phyloP scores from a whole-genome alignment of 139 green algal species.

The Chlamydomonas applanata region DNA sequence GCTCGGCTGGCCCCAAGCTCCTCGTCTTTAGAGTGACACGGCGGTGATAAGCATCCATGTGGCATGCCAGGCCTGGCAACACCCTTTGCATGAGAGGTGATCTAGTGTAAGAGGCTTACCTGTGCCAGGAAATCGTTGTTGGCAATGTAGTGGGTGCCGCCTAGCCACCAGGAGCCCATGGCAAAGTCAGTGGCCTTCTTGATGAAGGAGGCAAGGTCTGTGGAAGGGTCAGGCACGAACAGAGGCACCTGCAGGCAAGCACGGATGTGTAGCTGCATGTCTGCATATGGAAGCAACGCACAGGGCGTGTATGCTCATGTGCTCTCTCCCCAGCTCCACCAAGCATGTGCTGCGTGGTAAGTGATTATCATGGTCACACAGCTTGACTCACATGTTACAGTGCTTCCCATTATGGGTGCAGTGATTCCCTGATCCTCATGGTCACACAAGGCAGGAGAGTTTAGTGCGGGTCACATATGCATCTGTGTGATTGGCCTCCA shows the following conservation, averaged over 20 bases:
- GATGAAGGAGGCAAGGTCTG: conserved; percentile 48
- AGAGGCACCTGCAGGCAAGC: conserved; percentile 63
- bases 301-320: not conserved
- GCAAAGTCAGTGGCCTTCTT: conserved; percentile 77
- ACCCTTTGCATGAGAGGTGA: too few relatives aligned
- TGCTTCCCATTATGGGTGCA: too few relatives aligned
- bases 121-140: conserved; percentile 77
- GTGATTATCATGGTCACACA: too few relatives aligned
- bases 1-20: too few relatives aligned
- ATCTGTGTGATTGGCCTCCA: too few relatives aligned
- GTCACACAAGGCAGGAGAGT: too few relatives aligned
- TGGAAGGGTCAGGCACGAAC: conserved; percentile 66
- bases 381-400: too few relatives aligned
- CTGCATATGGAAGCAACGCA: not conserved
- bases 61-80: too few relatives aligned
- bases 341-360: not conserved
- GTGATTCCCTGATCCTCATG: too few relatives aligned
- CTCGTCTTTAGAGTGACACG: too few relatives aligned
- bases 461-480: too few relatives aligned
- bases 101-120: conserved; percentile 42
- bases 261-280: not conserved
- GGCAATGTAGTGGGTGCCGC: conserved; percentile 83
- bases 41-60: too few relatives aligned
- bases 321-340: not conserved
- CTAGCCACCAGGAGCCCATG: conserved; percentile 91